Evolutionary conservation across 345 rosid species (phyloP), one percentile per base, ranked within the genome.

Genomic region (Pistacia integerrima): DNA sequence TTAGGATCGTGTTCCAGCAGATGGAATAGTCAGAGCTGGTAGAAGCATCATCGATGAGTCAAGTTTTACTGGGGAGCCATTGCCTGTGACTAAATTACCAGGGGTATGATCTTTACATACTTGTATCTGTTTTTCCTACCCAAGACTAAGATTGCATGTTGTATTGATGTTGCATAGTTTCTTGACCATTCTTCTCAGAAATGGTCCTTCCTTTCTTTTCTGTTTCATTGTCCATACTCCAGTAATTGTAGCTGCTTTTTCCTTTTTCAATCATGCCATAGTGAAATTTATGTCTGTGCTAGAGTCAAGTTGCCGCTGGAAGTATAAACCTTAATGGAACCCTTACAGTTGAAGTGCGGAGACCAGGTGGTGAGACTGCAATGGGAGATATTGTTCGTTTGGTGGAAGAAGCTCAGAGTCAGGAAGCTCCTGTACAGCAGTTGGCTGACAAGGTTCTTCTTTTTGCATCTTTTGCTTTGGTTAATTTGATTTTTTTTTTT

Each of bases 321-420:
- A 91, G 96, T 78, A 88, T 95, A 84, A 95, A 95, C 82, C 91
- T 95, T 51, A 95, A 93, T 83, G 99, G 99, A 75, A 87, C 97
- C 75, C 94, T 95, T 67, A 95, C 94, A 16, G 86, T 92, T 58
- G 97, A 93, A 90, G 97, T 93, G 79, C 85, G 79, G 80, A 90
- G 98, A 82, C 90, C 99, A 69, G 99, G 99, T 74, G 98, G 99
- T 41, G 99, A 95, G 88, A 95, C 99, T 84, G 89, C 96, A 68
- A 88, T 95, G 64, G 97, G 91, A 68, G 96, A 92, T 84, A 93
- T 95, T 78, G 90, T 93, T 81, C 94, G 93, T 63, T 74, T 95
- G 82, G 99, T 95, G 75, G 99, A 95, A 88, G 99, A 95, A 83
- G 99, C 99, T 41, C 99, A 95, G 79, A 90, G 91, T 77, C 88